Evolutionary conservation across 2,329 filamentous ascomycete species (phyloP).

Genomic region (Colletotrichum sp.): DNA sequence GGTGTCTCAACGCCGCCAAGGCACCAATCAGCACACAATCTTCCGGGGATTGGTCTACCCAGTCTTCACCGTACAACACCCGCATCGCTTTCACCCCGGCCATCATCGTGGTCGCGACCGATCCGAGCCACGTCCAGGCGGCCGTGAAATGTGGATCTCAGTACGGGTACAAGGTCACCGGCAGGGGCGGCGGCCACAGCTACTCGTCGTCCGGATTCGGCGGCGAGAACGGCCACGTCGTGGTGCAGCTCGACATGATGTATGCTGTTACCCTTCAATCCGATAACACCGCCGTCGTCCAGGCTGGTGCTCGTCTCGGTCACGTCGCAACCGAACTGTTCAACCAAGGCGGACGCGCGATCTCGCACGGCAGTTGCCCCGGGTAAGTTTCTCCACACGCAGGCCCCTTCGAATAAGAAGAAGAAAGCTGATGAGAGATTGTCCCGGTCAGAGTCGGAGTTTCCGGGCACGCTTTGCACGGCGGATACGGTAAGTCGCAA

Average conservation of each 20-base stretch:
- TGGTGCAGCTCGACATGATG: constrained; percentile 51
- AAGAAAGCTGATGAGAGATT: not conserved
- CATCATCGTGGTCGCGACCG: constrained; percentile 48
- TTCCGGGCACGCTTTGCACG: constrained; percentile 43
- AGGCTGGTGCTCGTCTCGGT: constrained; percentile 56
- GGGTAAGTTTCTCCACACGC: constrained; percentile 39
- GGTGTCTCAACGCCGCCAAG: constrained; percentile 27
- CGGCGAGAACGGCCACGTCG: constrained; percentile 51
- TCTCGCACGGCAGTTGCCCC: constrained; percentile 59
- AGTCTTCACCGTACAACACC: constrained; percentile 32
- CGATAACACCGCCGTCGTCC: constrained; percentile 42
- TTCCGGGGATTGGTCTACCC: constrained; percentile 25
- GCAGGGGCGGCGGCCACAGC: constrained; percentile 56
- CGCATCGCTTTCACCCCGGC: constrained; percentile 41
- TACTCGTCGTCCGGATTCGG: constrained; percentile 55
- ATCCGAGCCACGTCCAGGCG: constrained; percentile 46
- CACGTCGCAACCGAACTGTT: constrained; percentile 46
- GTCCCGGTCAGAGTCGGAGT: constrained; percentile 36
- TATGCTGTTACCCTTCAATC: constrained; percentile 46
- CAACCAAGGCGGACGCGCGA: constrained; percentile 40
- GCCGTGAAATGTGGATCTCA: constrained; percentile 49
- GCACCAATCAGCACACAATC: constrained; percentile 24
- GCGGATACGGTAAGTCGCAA: constrained; percentile 38
- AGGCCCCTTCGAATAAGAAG: not conserved
- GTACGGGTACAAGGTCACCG: constrained; percentile 49